These are phyloP conservation scores for Asclepias syriaca DNA, from an alignment of 257 asterid genomes.

Conservation along the genomic window DNA sequence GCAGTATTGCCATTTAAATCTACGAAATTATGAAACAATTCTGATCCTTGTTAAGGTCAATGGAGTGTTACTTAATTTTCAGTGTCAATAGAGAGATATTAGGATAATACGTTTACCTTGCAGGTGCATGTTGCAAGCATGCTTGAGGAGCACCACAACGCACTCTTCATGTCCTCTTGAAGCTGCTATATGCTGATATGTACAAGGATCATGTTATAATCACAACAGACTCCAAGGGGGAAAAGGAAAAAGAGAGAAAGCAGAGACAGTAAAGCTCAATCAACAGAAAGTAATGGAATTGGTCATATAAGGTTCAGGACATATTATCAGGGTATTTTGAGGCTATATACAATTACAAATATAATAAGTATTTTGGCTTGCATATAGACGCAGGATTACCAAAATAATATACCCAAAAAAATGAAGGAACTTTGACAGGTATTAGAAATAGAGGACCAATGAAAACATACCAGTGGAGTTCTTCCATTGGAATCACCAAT, in stretches of 20 bases:
- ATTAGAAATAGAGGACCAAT: neutral
- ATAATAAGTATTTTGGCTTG: neutral
- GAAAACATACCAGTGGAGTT: conserved; percentile 64
- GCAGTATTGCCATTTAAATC: conserved; percentile 80
- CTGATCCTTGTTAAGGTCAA: neutral
- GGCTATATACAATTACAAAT: neutral
- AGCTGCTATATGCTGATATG: conserved; percentile 79
- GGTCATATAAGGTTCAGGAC: neutral
- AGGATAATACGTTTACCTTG: conserved; percentile 38
- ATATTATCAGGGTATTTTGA: neutral
- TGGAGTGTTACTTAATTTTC: neutral
- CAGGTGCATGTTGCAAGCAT: conserved; percentile 66
- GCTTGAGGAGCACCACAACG: conserved; percentile 76
- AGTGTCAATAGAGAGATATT: neutral
- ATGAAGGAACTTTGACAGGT: neutral
- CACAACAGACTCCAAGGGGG: conserved; percentile 23
- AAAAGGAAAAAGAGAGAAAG: neutral
- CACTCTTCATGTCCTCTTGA: conserved; percentile 85
- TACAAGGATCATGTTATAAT: neutral
- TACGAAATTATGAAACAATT: conserved; percentile 15
- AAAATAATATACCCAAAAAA: neutral
- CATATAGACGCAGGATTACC: neutral
- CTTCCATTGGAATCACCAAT: conserved; percentile 72
- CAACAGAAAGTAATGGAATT: neutral
- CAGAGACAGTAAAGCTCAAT: neutral